Evolutionary conservation across 2,329 filamentous ascomycete species (phyloP), one percentile per base, ranked within the genome.

Genomic region (Aspergillus fijiensis): DNA sequence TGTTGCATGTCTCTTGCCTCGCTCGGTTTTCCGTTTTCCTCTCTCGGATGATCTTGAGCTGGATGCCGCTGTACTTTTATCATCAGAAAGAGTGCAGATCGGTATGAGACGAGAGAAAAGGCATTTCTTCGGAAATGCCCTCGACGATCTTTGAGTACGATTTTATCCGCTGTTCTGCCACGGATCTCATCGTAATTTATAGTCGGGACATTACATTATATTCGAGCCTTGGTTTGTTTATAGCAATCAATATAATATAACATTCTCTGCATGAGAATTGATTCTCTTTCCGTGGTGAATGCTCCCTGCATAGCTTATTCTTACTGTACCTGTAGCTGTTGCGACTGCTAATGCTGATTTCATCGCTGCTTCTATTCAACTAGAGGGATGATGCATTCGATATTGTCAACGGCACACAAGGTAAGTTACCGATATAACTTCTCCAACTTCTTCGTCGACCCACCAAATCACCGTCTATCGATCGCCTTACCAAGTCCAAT

Each of bases 131-230:
- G 16, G 16, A 19, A 45, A 60, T 56, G 60, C 64, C 69, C 48
- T 69, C 76, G 76, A 79, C 72, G 77, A 76, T 80, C 63, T 81
- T 82, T 82, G 80, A 82, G 80, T 82, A 81, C 80, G 80, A 70
- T 77, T 72, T 66, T 73, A 71, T 76, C 72, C 65, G 70, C 64
- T 19, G 14, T 12, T 16, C 58, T 64, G 60, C 68, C 63, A 74
- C 71, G 72, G 75, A 69, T 72, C 70, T 66, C 62, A 72, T 73
- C 74, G 77, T 79, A 79, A 79, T 79, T 78, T 77, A 79, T 79
- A 65, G 73, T 79, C 72, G 76, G 68, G 64, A 79, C 74, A 79
- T 45, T 45, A 16, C 7, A 45, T 35, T 35, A 7, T 4, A 42
- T 42, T 19, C 39, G 4, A n/a, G 14, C 5, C 33, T 6, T 2